These are phyloP conservation scores for Penicillium sp. DNA, from an alignment of 2,329 filamentous ascomycete genomes.

Conservation along the genomic window DNA sequence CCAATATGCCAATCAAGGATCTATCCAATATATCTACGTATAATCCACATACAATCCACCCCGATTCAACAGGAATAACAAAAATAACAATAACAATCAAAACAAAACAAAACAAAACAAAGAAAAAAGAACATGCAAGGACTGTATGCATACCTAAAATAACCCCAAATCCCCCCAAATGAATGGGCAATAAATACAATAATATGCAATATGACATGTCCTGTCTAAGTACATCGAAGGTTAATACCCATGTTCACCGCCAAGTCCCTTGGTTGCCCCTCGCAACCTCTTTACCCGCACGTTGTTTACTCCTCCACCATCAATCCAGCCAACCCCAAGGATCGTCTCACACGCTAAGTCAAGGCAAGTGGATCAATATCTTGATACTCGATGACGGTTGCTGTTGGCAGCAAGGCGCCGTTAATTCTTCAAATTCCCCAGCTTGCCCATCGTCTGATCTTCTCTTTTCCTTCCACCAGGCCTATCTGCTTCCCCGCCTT, in stretches of 20 bases:
- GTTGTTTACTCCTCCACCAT: conserved; percentile 35
- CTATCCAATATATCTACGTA: neutral
- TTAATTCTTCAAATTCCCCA: conserved; percentile 32
- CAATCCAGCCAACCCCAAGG: conserved; percentile 29
- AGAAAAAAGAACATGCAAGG: conserved; percentile 5
- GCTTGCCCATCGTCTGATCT: conserved; percentile 16
- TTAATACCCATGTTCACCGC: conserved; percentile 23
- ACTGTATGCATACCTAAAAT: neutral
- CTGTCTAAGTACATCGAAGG: neutral
- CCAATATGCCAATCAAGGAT: neutral
- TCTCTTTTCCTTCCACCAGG: conserved; percentile 15
- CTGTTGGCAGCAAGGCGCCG: conserved; percentile 22
- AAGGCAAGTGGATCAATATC: conserved; percentile 21
- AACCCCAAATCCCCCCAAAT: neutral
- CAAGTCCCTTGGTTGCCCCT: conserved; percentile 32
- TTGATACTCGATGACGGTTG: conserved; percentile 28
- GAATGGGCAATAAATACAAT: conserved; percentile 6
- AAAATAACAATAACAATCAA: neutral
- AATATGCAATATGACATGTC: conserved; percentile 13
- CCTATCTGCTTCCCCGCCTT: conserved; percentile 5
- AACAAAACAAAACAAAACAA: neutral
- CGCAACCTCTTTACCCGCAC: conserved; percentile 32
- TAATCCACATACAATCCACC: too few relatives aligned
- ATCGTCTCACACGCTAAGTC: conserved; percentile 22
- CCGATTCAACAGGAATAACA: neutral